Conservation (phyloP, 768 basidiomycete genomes). For the Neoboletus subvelutipes region DNA sequence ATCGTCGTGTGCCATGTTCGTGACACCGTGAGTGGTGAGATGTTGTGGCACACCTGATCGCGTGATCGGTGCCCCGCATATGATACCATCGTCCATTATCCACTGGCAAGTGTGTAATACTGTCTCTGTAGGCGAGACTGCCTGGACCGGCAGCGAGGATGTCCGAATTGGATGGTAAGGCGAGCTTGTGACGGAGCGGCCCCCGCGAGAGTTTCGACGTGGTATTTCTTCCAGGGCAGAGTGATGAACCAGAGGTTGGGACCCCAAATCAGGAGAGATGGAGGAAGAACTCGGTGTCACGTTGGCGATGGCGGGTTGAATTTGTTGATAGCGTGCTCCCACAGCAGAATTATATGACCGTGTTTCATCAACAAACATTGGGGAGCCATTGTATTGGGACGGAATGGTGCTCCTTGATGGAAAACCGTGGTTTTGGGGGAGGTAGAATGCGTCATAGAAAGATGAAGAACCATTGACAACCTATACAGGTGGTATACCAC, state of each 20-base stretch:
- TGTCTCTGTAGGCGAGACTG: background rate
- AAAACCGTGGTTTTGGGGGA: background rate
- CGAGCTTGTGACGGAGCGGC: background rate
- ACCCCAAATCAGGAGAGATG: background rate
- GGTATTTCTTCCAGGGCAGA: too few relatives aligned
- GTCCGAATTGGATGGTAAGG: background rate
- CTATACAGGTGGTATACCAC: background rate
- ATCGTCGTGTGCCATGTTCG: fast-evolving
- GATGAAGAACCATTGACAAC: background rate
- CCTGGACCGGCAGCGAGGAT: background rate
- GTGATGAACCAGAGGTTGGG: background rate
- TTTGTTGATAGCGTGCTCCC: background rate
- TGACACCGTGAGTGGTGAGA: conserved; percentile 9
- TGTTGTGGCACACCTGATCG: background rate
- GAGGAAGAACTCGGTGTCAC: background rate
- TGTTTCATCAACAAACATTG: background rate
- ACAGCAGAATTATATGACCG: background rate
- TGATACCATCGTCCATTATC: background rate
- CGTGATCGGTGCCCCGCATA: conserved; percentile 3
- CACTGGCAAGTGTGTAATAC: conserved; percentile 8
- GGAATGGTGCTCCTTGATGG: too few relatives aligned
- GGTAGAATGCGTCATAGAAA: background rate
- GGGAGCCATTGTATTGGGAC: background rate
- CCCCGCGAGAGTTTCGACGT: background rate
- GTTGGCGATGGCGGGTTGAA: too few relatives aligned